phyloP scores from a whole-genome alignment of 2,329 filamentous ascomycete species.

The Falciphora oryzae region DNA sequence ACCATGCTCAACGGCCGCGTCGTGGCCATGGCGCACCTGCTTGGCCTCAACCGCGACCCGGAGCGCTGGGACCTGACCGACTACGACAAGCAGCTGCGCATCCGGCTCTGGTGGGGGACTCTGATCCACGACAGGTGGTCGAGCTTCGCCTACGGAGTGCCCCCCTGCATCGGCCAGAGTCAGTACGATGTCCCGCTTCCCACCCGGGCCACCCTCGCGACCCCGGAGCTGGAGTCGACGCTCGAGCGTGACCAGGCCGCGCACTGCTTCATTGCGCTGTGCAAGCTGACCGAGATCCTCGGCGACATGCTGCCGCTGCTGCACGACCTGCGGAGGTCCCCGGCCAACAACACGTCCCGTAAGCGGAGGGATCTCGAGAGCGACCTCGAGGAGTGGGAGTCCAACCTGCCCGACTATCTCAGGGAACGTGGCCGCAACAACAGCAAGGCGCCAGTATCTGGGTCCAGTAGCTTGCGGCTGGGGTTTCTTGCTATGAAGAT shows the following conservation, averaged over 20 bases:
- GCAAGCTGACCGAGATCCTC: constrained; percentile 37
- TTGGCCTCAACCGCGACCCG: constrained; percentile 50
- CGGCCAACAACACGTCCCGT: constrained; percentile 13
- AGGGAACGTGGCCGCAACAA: constrained; percentile 1
- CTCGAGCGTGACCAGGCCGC: neutral
- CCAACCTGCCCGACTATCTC: constrained; percentile 6
- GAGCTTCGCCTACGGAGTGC: constrained; percentile 48
- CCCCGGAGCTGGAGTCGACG: neutral
- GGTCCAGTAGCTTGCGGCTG: constrained; percentile 45
- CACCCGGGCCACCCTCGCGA: constrained; percentile 10
- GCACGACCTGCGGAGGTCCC: constrained; percentile 14
- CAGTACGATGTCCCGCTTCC: constrained; percentile 41
- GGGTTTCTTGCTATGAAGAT: constrained; percentile 43
- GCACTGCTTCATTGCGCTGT: constrained; percentile 37
- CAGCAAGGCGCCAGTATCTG: constrained; percentile 16
- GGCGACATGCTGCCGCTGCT: constrained; percentile 24
- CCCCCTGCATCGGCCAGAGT: constrained; percentile 36
- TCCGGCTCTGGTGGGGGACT: constrained; percentile 52
- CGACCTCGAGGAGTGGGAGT: constrained; percentile 9
- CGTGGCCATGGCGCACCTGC: constrained; percentile 45
- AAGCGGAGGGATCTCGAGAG: constrained; percentile 9
- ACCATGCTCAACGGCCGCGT: constrained; percentile 43
- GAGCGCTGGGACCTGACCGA: constrained; percentile 45
- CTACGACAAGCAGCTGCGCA: constrained; percentile 43
- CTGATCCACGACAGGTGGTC: constrained; percentile 50